Evolutionary conservation across 495 filamentous ascomycete genomes (phyloP).

Genomic region (Mytilinidion resinicola): DNA sequence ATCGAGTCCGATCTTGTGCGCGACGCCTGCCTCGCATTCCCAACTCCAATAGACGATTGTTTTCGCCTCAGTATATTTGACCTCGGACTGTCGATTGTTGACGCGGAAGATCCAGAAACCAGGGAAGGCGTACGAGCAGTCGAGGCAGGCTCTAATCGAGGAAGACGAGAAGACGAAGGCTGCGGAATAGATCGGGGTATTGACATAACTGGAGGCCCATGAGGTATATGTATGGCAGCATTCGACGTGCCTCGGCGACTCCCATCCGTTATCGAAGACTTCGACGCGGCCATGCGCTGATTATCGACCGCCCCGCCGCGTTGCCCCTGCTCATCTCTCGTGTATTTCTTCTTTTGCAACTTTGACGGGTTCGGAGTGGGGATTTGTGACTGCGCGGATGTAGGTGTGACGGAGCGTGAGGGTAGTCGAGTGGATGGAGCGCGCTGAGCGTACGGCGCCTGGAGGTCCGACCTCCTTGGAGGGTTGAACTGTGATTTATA

Average conservation of each 20-base stretch:
- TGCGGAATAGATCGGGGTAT: constrained; percentile 10
- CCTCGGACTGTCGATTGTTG: constrained; percentile 35
- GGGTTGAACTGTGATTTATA: constrained; percentile 28
- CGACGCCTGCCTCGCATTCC: constrained; percentile 13
- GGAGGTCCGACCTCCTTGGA: constrained; percentile 20
- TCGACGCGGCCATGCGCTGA: constrained; percentile 13
- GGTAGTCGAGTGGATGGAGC: constrained; percentile 23
- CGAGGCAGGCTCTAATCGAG: constrained; percentile 21
- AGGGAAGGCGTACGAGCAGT: constrained; percentile 35
- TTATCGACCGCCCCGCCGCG: constrained; percentile 5
- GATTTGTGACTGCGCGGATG: constrained; percentile 15
- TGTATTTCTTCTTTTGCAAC: constrained; percentile 22
- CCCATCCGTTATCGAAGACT: constrained; percentile 4
- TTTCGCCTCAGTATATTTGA: constrained; percentile 34
- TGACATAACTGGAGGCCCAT: neutral
- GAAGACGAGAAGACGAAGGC: constrained; percentile 21
- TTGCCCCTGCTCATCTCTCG: constrained; percentile 20
- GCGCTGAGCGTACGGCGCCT: constrained; percentile 21
- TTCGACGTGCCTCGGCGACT: constrained; percentile 16
- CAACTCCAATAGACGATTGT: constrained; percentile 28
- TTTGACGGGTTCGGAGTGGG: constrained; percentile 18
- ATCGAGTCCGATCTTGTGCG: constrained; percentile 15
- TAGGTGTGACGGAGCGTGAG: constrained; percentile 22
- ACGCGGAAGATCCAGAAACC: constrained; percentile 36
- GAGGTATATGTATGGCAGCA: constrained; percentile 9